Conservation (phyloP, 2,329 filamentous ascomycete genomes). For the Dactylella cylindrospora region DNA sequence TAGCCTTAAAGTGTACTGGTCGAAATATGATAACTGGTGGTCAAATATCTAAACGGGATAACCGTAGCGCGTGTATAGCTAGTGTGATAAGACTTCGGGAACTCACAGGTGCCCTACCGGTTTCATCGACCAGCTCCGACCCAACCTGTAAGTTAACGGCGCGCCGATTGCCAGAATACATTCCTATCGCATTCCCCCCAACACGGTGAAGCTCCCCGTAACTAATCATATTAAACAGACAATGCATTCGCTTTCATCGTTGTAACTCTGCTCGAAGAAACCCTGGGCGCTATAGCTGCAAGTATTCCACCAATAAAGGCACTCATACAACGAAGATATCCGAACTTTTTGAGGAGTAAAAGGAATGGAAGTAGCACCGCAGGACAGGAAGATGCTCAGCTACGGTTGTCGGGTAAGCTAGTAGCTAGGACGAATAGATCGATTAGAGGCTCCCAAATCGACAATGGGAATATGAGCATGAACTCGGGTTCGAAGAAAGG, state of each 20-base stretch:
- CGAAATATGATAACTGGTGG: no score
- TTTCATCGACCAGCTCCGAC: slow-evolving; percentile 11
- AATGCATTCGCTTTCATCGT: slow-evolving; percentile 12
- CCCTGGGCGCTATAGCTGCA: slow-evolving; percentile 27
- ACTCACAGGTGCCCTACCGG: slow-evolving; percentile 3
- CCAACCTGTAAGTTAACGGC: slow-evolving; percentile 23
- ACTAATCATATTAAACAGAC: slow-evolving; percentile 6
- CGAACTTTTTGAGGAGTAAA: slow-evolving; percentile 7
- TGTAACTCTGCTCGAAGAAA: slow-evolving; percentile 26
- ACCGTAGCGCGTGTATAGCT: slow-evolving; percentile 22
- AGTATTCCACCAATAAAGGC: slow-evolving; percentile 32
- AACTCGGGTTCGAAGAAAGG: no score
- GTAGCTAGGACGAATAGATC: no score
- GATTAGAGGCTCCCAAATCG: no score
- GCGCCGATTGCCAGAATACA: no score
- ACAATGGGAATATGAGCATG: no score
- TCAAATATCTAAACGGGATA: no score
- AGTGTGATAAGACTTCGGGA: slow-evolving; percentile 24
- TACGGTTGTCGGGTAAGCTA: no score
- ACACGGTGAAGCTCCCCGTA: background rate
- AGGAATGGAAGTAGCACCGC: slow-evolving; percentile 6
- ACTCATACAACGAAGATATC: slow-evolving; percentile 20
- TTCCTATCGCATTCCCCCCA: background rate
- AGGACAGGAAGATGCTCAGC: slow-evolving; percentile 20
- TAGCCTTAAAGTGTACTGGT: no score